Percentiles rank a stretch among this genome's conserved stretches.
Evolutionary conservation across 169 alveolate genomes (phyloP).

Genomic region (Plasmodium cynomolgi): DNA sequence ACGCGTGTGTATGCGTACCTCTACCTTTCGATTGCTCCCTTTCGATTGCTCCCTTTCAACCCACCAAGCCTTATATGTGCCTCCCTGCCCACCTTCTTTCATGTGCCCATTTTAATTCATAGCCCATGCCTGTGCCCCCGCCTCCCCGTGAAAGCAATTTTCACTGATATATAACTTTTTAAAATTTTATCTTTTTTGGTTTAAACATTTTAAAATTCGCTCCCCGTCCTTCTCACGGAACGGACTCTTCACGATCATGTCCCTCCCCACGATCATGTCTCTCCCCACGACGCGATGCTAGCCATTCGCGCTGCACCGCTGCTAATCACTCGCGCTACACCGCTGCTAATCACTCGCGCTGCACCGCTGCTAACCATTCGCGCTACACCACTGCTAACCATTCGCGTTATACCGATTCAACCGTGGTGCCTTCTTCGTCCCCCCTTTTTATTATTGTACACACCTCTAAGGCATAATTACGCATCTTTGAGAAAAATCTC

Average conservation of each 20-base stretch:
- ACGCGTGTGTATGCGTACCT: background rate
- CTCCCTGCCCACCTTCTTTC: background rate
- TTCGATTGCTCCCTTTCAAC: too few relatives aligned
- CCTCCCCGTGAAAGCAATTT: background rate
- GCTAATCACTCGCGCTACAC: too few relatives aligned
- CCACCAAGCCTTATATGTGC: background rate
- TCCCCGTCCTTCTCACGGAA: background rate
- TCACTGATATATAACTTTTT: conserved; percentile 17
- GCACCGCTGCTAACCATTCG: too few relatives aligned
- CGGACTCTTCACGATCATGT: background rate
- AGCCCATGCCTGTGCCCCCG: background rate
- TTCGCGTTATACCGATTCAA: background rate
- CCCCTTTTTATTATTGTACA: background rate
- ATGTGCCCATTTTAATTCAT: conserved; percentile 3
- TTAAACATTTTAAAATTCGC: conserved; percentile 2
- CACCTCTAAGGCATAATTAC: background rate
- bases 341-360: too few relatives aligned
- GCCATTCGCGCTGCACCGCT: background rate
- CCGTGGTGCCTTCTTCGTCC: background rate
- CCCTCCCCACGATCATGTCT: background rate
- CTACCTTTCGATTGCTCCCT: background rate
- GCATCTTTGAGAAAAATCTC: background rate
- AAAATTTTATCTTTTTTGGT: conserved; percentile 37
- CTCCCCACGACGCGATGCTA: background rate
- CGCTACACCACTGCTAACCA: too few relatives aligned